A percentile compares a stretch with the other conserved stretches of the same genome.
Evolutionary conservation across 306 rosid species (phyloP).

Genomic region (Acacia melanoxylon): DNA sequence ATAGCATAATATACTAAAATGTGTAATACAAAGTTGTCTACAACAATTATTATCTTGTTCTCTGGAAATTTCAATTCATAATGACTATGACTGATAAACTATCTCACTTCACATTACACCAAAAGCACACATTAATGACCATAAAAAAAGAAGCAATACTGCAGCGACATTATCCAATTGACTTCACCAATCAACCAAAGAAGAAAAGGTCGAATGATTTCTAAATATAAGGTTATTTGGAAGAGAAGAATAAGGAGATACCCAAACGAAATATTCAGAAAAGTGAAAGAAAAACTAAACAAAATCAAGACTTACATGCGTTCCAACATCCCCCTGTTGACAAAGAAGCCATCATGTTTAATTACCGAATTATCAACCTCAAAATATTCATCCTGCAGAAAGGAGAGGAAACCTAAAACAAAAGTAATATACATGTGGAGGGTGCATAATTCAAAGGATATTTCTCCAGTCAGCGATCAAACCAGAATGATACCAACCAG

Average conservation of each 20-base stretch:
- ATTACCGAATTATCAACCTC: conserved; percentile 92
- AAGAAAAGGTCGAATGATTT: conserved; percentile 9
- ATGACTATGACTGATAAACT: conserved; percentile 9
- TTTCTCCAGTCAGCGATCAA: conserved; percentile 23
- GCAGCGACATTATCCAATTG: conserved; percentile 5
- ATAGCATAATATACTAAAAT: not conserved
- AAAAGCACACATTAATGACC: conserved; percentile 21
- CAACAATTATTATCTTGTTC: conserved; percentile 1
- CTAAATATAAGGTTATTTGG: not conserved
- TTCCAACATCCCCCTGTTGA: conserved; percentile 85
- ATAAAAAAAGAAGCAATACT: not conserved
- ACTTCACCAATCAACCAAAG: conserved; percentile 20
- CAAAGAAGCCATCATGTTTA: conserved; percentile 95
- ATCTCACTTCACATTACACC: conserved; percentile 28
- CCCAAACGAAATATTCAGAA: not conserved
- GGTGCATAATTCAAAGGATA: conserved; percentile 1
- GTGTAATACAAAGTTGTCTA: not conserved
- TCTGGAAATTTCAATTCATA: not conserved
- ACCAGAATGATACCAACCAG: conserved; percentile 67
- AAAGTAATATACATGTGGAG: conserved; percentile 15
- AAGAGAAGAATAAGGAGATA: not conserved
- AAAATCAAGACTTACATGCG: conserved; percentile 53
- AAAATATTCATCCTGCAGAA: conserved; percentile 94
- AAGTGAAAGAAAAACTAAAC: not conserved
- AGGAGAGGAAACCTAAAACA: conserved; percentile 18